A percentile compares a stretch with the other conserved stretches of the same genome.
phyloP scores from a whole-genome alignment of 2,329 filamentous ascomycete species.

The Aureobasidium pullulans region DNA sequence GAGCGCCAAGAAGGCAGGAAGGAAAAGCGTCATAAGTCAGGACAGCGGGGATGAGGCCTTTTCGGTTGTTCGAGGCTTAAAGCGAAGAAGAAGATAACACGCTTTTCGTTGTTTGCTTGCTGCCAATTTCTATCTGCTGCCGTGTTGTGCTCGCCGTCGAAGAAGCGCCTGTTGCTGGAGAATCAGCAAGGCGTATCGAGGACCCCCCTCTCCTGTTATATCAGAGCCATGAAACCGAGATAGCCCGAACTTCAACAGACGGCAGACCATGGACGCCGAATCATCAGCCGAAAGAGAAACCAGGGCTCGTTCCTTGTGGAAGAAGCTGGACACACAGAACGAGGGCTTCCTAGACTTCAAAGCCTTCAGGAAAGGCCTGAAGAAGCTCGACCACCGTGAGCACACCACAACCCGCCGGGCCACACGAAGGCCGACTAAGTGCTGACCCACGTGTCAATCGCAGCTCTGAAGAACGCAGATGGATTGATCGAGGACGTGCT shows the following conservation, averaged over 20 bases:
- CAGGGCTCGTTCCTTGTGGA: conserved; percentile 78
- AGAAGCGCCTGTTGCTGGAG: background rate
- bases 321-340: conserved; percentile 65
- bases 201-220: background rate
- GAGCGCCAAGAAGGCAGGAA: conserved; percentile 3
- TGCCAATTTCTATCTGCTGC: background rate
- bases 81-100: background rate
- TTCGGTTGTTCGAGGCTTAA: conserved; percentile 9
- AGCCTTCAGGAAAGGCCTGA: conserved; percentile 75
- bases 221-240: conserved; percentile 20
- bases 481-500: conserved; percentile 74
- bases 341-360: conserved; percentile 77
- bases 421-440: background rate
- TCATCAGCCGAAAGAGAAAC: conserved; percentile 71
- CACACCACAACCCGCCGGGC: conserved; percentile 21
- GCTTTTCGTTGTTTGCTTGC: background rate
- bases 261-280: conserved; percentile 60
- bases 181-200: background rate
- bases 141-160: background rate
- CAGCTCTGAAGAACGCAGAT: conserved; percentile 85
- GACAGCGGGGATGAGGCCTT: conserved; percentile 7
- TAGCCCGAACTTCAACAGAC: conserved; percentile 17
- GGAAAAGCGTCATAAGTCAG: conserved; percentile 11
- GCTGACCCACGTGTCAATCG: conserved; percentile 15
- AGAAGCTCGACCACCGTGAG: conserved; percentile 86